Evolutionary conservation across 495 filamentous ascomycete genomes (phyloP).

Genomic region (Penicillium nucicola): DNA sequence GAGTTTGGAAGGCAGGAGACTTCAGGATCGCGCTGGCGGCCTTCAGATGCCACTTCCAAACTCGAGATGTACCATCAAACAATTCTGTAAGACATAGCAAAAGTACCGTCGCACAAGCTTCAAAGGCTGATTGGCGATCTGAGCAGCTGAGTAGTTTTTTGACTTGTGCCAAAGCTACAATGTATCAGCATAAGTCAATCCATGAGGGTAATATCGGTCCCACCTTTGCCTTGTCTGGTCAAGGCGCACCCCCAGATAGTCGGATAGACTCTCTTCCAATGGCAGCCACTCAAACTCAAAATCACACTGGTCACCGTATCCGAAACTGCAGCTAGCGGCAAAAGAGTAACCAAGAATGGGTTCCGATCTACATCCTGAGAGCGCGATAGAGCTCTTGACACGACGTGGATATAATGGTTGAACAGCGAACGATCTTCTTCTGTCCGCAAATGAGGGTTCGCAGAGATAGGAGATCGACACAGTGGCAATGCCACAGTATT

Average conservation of each 20-base stretch:
- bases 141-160: conserved; percentile 11
- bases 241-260: conserved; percentile 25
- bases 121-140: conserved; percentile 17
- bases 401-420: conserved; percentile 30
- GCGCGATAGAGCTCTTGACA: conserved; percentile 22
- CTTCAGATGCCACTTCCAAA: conserved; percentile 33
- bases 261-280: conserved; percentile 29
- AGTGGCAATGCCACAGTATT: not conserved
- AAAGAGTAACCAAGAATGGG: conserved; percentile 23
- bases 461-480: conserved; percentile 4
- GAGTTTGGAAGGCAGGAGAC: conserved; percentile 12
- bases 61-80: conserved; percentile 23
- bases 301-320: conserved; percentile 27
- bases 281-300: conserved; percentile 26
- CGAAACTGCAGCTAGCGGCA: conserved; percentile 25
- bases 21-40: conserved; percentile 26
- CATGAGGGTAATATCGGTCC: not conserved
- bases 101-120: conserved; percentile 24
- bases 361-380: conserved; percentile 24
- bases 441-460: conserved; percentile 20
- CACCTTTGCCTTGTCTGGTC: conserved; percentile 24
- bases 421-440: conserved; percentile 26
- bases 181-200: not conserved
- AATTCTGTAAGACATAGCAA: conserved; percentile 27
- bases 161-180: conserved; percentile 21